Evolutionary conservation across 1,284 basidiomycete genomes (phyloP).

Genomic region (Ustilago xerochloae): DNA sequence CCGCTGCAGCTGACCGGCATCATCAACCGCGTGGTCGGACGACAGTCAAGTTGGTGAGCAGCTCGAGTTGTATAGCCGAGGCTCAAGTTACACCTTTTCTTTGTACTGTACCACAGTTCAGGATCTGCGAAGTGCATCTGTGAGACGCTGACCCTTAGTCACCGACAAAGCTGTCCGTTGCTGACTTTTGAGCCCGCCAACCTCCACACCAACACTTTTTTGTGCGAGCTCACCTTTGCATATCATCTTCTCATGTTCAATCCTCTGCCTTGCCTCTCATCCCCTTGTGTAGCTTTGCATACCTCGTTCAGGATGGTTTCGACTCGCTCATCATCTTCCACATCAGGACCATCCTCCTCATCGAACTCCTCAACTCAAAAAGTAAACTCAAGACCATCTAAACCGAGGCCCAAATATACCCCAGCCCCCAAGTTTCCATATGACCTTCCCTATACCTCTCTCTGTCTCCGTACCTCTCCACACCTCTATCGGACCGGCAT

Average conservation of each 20-base stretch:
- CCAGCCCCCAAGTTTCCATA: conserved; percentile 31
- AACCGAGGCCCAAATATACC: not conserved
- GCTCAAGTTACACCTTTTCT: no score
- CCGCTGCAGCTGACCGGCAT: not conserved
- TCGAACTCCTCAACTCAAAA: not conserved
- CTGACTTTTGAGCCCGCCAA: not conserved
- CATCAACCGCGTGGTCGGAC: not conserved
- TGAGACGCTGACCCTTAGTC: not conserved
- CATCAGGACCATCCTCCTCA: not conserved
- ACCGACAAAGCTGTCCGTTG: not conserved
- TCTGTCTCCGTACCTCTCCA: conserved; percentile 31
- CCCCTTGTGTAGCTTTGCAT: no score
- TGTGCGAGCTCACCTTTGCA: not conserved
- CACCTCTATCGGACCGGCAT: conserved; percentile 46
- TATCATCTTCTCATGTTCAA: not conserved
- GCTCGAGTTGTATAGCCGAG: not conserved
- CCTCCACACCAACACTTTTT: conserved; percentile 41
- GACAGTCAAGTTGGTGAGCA: not conserved
- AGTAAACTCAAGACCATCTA: not conserved
- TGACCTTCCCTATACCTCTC: conserved; percentile 20
- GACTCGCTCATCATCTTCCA: conserved; percentile 12
- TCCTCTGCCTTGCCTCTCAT: not conserved
- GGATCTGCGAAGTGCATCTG: not conserved
- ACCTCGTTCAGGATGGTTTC: conserved; percentile 24
- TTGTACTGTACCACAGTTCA: not conserved